Percentiles rank a stretch among this genome's conserved stretches.
These are phyloP conservation scores for Emergomyces orientalis DNA, from an alignment of 2,329 filamentous ascomycete species.

Conservation along the genomic window DNA sequence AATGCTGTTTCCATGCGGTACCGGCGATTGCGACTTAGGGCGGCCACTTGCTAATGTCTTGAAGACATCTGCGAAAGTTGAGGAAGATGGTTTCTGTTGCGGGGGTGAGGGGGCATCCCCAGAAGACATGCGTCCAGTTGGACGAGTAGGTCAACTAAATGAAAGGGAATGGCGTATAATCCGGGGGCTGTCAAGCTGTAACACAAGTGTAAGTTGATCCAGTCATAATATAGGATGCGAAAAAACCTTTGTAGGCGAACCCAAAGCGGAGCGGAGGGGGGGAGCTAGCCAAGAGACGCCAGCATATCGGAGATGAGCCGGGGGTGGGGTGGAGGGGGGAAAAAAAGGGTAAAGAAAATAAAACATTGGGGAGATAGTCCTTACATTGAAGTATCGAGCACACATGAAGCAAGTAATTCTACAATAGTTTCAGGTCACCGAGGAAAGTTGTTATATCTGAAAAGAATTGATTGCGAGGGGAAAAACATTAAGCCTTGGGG, in stretches of 20 bases:
- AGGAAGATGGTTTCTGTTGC: conserved; percentile 29
- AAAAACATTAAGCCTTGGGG: not conserved
- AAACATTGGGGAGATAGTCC: not conserved
- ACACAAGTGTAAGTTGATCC: not conserved
- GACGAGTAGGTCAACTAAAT: not conserved
- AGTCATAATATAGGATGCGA: not conserved
- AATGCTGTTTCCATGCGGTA: conserved; percentile 25
- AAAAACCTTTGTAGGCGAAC: not conserved
- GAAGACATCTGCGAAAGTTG: conserved; percentile 36
- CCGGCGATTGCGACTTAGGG: conserved; percentile 31
- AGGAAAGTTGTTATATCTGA: not conserved
- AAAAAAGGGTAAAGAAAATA: too few relatives aligned
- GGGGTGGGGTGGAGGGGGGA: not conserved
- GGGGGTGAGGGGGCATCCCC: conserved; percentile 33
- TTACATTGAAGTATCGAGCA: not conserved
- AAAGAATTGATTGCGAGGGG: not conserved
- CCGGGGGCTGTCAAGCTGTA: not conserved
- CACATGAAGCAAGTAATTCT: not conserved
- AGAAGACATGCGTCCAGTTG: conserved; percentile 33
- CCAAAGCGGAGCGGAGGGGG: conserved; percentile 1
- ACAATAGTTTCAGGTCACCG: not conserved
- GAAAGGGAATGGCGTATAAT: not conserved
- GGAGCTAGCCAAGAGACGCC: conserved; percentile 6
- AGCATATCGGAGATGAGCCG: not conserved
- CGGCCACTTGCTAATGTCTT: conserved; percentile 34